phyloP scores from a whole-genome alignment of 495 filamentous ascomycete genomes.

The Niebla homalea region DNA sequence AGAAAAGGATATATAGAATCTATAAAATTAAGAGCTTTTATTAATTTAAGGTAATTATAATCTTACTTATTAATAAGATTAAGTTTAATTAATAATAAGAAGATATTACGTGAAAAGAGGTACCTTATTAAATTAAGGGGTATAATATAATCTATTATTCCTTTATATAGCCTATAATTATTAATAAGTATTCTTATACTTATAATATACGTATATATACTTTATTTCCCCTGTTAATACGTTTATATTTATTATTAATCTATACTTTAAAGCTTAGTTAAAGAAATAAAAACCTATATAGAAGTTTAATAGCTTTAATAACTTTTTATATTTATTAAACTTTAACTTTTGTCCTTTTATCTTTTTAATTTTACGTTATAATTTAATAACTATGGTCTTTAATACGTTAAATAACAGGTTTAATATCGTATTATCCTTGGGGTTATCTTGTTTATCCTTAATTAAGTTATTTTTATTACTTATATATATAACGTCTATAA shows the following conservation, averaged over 20 bases:
- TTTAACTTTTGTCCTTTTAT: not conserved
- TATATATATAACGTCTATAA: too few relatives aligned
- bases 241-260: too few relatives aligned
- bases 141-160: not conserved
- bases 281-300: not conserved
- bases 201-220: too few relatives aligned
- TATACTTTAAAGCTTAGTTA: not conserved
- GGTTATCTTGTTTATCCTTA: constrained; percentile 1
- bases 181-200: too few relatives aligned
- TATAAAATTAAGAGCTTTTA: not conserved
- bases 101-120: not conserved
- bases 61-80: not conserved
- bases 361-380: not conserved
- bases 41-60: not conserved
- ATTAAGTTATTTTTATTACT: not conserved
- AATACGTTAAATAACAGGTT: not conserved
- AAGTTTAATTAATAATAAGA: not conserved
- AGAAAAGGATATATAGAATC: not conserved
- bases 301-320: not conserved
- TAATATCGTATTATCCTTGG: not conserved
- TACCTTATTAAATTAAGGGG: not conserved
- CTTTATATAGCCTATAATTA: too few relatives aligned
- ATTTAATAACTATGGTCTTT: not conserved
- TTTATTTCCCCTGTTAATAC: too few relatives aligned
- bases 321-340: constrained; percentile 1